A percentile compares a stretch with the other conserved stretches of the same genome.
phyloP scores from a whole-genome alignment of 495 filamentous ascomycete genomes.

The Margaritispora aquatica region DNA sequence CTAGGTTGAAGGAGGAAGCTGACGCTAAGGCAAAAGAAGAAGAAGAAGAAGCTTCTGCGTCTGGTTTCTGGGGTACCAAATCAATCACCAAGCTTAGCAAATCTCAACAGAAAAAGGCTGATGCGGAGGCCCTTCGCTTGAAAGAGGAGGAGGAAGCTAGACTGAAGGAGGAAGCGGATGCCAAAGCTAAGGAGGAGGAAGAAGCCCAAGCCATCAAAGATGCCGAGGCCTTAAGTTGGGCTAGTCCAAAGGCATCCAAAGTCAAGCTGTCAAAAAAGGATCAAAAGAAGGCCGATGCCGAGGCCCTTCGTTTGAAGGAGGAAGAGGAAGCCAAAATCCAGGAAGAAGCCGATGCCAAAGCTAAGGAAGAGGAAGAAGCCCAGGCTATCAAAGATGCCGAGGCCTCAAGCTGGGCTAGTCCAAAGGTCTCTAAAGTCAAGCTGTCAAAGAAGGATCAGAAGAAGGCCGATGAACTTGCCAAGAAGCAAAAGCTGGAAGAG shows the following conservation, averaged over 20 bases:
- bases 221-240: slow-evolving; percentile 28
- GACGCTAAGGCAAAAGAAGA: slow-evolving; percentile 9
- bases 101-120: background rate
- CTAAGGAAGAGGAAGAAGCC: slow-evolving; percentile 17
- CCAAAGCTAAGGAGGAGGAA: slow-evolving; percentile 15
- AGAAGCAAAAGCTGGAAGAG: slow-evolving; percentile 21
- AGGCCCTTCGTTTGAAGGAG: slow-evolving; percentile 3
- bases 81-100: background rate
- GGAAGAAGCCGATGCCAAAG: slow-evolving; percentile 20
- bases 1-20: slow-evolving; percentile 1
- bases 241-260: slow-evolving; percentile 12
- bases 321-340: slow-evolving; percentile 13
- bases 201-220: slow-evolving; percentile 13
- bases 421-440: slow-evolving; percentile 21
- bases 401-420: background rate
- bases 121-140: background rate
- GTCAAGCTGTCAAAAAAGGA: background rate
- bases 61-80: slow-evolving; percentile 35
- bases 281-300: background rate
- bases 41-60: slow-evolving; percentile 13
- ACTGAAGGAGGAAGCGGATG: slow-evolving; percentile 3
- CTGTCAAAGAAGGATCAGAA: slow-evolving; percentile 32
- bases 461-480: slow-evolving; percentile 17
- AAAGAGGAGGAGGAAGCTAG: slow-evolving; percentile 7
- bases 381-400: slow-evolving; percentile 8